Base-by-base conservation (phyloP, 2,329 filamentous ascomycete species). In the Alternaria consortialis region DNA sequence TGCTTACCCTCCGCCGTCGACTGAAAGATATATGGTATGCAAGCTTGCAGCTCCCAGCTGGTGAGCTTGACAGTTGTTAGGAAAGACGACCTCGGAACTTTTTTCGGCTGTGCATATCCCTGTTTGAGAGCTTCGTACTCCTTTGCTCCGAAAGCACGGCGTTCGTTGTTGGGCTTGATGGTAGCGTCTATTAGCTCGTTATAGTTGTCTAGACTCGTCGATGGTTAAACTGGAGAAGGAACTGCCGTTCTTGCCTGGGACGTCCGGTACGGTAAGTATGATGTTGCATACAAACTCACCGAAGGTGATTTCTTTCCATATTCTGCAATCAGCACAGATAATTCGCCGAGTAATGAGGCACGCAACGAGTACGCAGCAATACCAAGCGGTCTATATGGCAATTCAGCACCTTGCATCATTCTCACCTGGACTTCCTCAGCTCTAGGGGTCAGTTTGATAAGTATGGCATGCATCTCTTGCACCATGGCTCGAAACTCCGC, bases 121-220 rank as follows among this genome's bases (percentile, higher is more conserved):
- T 56, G 5, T n/a, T 23, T 40, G 36, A 50, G 50, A 1, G 34
- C 36, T 12, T 56, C 27, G 27, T 15, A 56, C 27, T 50, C 53
- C 8, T 6, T 32, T 42, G 29, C 43, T n/a, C 53, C 44, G 31
- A 56, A 48, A 7, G 44, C 53, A 42, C 36, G 53, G 36, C 53
- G 53, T 23, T 36, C 17, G 6, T 20, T 44, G 36, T 56, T 56
- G 43, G 50, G 53, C 12, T 12, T 1, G 8, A 31, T 7, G 2
- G 40, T 47, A 12, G 31, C 31, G 5, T 2, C 0, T 17, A 23
- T 9, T 13, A 39, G 12, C 1, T 20, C 2, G 2, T 1, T 15
- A 11, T 29, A 40, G 3, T 5, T 1, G 20, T 4, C 8, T 11
- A 5, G 20, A 42, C 20, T 20, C 20, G 20, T 20, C 20, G 20